Conservation (phyloP, 768 basidiomycete species). For the Xerocomus spinulosus region DNA sequence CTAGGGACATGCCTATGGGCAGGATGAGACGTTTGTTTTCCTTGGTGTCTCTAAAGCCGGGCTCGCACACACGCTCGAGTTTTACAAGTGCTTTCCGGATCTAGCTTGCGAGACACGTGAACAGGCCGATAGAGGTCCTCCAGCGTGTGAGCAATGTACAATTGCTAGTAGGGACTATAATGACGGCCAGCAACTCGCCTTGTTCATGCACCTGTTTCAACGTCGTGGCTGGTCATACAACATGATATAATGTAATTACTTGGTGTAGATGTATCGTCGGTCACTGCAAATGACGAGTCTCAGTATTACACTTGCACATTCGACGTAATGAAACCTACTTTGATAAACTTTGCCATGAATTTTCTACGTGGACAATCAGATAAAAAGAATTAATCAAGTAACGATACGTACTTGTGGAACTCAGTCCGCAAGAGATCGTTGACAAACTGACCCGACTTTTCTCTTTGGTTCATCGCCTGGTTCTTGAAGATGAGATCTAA, state of each 20-base stretch:
- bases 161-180: too few species aligned
- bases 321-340: conserved; percentile 40
- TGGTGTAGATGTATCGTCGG: neutral
- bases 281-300: conserved; percentile 6
- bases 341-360: conserved; percentile 91
- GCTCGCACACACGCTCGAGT: too few species aligned
- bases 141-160: too few species aligned
- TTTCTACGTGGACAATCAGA: conserved; percentile 47
- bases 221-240: neutral
- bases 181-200: neutral
- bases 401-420: conserved; percentile 74
- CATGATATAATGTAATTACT: neutral
- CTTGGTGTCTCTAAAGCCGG: too few species aligned
- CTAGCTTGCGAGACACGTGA: too few species aligned
- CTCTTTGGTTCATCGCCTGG: conserved; percentile 71
- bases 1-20: too few species aligned
- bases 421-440: conserved; percentile 93
- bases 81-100: too few species aligned
- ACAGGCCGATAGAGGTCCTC: too few species aligned
- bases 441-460: conserved; percentile 78
- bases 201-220: too few species aligned
- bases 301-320: neutral
- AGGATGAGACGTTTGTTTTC: too few species aligned
- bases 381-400: conserved; percentile 2
- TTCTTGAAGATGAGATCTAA: conserved; percentile 97